A percentile compares a stretch with the other conserved stretches of the same genome.
Evolutionary conservation across 2,329 filamentous ascomycete species (phyloP).

Genomic region (Penicillium capsulatum): DNA sequence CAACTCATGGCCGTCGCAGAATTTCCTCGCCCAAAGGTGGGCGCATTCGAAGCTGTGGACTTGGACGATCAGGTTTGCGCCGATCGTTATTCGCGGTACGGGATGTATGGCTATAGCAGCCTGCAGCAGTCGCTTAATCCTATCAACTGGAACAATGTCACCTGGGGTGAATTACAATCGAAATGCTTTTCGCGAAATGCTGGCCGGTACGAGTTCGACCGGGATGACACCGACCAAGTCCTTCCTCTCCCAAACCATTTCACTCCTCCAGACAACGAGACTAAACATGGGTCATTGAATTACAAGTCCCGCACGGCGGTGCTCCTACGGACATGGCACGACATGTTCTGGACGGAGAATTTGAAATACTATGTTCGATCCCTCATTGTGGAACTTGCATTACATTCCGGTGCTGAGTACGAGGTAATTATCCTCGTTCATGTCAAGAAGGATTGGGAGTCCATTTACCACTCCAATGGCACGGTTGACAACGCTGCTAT

Average conservation of each 20-base stretch:
- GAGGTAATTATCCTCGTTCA: not conserved
- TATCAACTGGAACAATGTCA: not conserved
- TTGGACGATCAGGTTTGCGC: slow-evolving; percentile 62
- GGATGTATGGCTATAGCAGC: slow-evolving; percentile 24
- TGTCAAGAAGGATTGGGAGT: not conserved
- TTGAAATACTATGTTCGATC: not conserved
- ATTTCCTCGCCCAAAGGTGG: slow-evolving; percentile 59
- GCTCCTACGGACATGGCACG: not conserved
- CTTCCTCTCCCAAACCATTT: not conserved
- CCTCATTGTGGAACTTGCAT: slow-evolving; percentile 1
- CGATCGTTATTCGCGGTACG: slow-evolving; percentile 64
- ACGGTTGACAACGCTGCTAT: too few relatives aligned
- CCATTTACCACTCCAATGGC: not conserved
- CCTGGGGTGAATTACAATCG: not conserved
- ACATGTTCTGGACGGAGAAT: not conserved
- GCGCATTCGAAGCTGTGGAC: slow-evolving; percentile 56
- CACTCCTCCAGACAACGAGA: not conserved
- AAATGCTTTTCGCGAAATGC: not conserved
- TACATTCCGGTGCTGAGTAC: slow-evolving; percentile 1
- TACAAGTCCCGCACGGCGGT: not conserved
- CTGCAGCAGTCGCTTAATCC: not conserved
- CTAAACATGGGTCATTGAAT: too few relatives aligned
- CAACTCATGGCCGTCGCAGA: too few relatives aligned
- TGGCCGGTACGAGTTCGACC: not conserved
- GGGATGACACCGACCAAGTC: not conserved